Base-by-base conservation (phyloP, 2,329 filamentous ascomycete species). In the Phialophora macrospora region DNA sequence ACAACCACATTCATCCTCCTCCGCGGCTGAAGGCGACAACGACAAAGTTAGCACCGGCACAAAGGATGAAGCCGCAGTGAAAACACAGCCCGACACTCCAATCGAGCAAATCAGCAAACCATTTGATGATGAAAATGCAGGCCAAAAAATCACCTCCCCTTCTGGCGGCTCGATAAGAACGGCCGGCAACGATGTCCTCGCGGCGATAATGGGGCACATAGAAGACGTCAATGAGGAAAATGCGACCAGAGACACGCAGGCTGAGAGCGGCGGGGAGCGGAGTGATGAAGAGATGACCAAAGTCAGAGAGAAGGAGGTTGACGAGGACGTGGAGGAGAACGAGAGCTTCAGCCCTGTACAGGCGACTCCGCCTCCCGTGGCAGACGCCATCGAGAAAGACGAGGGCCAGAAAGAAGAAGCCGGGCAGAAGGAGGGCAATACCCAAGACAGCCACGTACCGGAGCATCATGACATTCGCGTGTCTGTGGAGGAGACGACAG, bases 151-250 rank as follows among this genome's bases (percentile, higher is more conserved):
- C 46, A 67, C 60, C 9, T 69, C 67, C 11, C 69, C 69, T 20
- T 66, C 68, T 20, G 71, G 71, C 2, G 70, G 69, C 30, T 70
- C 68, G 49, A 71, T 72, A 32, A 38, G 71, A 20, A 72, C 71
- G 7, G 66, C 62, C 26, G 68, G 66, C 12, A 55, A 58, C 7
- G 71, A 72, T 57, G 51, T 72, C 8, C 65, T 72, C 2, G 64
- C 67, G 44, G 71, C 68, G 3, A 69, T 72, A 12, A 57, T 72
- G 34, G 68, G 66, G 8, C 71, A 72, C 56, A 66, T 66, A 11
- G 38, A 65, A 22, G 69, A 66, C 28, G 34, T 22, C n/a, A 56
- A 66, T 41, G 65, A 68, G 8, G 63, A 66, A 24, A 32, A 60
- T 11, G 55, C 52, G 8, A 32, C 30, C 20, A 51, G 22, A 17